Evolutionary conservation across 108 stramenopile genomes (phyloP).

Genomic region (Stephanodiscus minutulus): DNA sequence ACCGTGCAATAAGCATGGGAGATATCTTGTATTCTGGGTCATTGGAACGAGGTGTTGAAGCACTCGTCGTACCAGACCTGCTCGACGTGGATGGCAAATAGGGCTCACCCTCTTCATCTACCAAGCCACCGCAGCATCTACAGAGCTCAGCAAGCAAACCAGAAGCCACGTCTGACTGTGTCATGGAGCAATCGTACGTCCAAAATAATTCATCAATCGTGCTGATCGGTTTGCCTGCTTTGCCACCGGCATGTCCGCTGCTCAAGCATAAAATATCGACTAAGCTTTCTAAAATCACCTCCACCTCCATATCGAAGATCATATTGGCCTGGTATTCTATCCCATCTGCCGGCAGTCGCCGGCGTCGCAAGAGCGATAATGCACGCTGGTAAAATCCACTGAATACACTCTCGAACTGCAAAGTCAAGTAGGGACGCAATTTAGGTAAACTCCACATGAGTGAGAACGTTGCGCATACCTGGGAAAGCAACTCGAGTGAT

Average conservation of each 20-base stretch:
- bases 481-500: conserved; percentile 71
- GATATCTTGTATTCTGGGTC: conserved; percentile 15
- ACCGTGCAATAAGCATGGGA: conserved; percentile 6
- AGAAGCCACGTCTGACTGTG: conserved; percentile 73
- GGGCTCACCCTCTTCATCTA: conserved; percentile 69
- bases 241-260: conserved; percentile 29
- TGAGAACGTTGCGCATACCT: conserved; percentile 80
- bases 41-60: conserved; percentile 19
- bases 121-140: conserved; percentile 77
- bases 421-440: conserved; percentile 56
- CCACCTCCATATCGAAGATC: conserved; percentile 78
- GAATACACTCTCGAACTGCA: conserved; percentile 84
- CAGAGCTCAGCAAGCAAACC: conserved; percentile 79
- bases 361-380: conserved; percentile 68
- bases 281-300: conserved; percentile 85
- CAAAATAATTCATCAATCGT: conserved; percentile 79
- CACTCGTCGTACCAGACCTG: conserved; percentile 12
- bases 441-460: conserved; percentile 66
- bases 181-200: conserved; percentile 79
- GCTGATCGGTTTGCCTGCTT: conserved; percentile 31
- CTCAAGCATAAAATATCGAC: conserved; percentile 79
- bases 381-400: conserved; percentile 89
- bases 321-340: conserved; percentile 70
- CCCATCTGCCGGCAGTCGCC: conserved; percentile 62
- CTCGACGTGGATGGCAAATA: conserved; percentile 44